These are phyloP conservation scores for Pestalotiopsis fici DNA, from an alignment of 2,329 filamentous ascomycete species.

Conservation along the genomic window DNA sequence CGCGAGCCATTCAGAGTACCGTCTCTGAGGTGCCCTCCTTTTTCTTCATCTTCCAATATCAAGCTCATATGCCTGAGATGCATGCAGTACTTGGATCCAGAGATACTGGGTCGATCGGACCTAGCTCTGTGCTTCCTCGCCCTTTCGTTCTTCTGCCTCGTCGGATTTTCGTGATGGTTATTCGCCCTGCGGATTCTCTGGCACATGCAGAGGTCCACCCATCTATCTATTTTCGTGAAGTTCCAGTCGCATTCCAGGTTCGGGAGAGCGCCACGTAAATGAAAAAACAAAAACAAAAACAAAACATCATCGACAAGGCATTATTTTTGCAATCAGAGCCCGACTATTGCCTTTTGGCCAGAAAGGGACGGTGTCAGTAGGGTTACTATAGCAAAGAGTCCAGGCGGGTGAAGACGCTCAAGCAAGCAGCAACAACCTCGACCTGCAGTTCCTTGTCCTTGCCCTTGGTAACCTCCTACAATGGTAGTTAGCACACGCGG, in stretches of 20 bases:
- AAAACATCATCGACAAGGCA: neutral
- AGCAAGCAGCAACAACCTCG: slow-evolving; percentile 93
- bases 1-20: neutral
- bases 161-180: neutral
- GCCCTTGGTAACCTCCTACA: slow-evolving; percentile 73
- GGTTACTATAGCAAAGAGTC: slow-evolving; percentile 81
- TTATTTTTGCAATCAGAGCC: neutral
- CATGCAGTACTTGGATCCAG: neutral
- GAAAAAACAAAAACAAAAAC: neutral
- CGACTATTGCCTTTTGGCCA: neutral
- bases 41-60: neutral
- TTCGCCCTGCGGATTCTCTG: neutral
- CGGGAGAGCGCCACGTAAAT: neutral
- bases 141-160: neutral
- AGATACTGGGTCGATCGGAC: neutral
- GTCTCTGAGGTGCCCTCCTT: neutral
- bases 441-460: slow-evolving; percentile 96
- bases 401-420: slow-evolving; percentile 96
- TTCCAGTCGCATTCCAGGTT: neutral
- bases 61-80: neutral
- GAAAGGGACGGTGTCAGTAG: neutral
- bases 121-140: neutral
- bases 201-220: neutral
- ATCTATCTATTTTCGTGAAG: neutral
- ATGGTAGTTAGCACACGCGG: neutral